Evolutionary conservation across 2,329 filamentous ascomycete species (phyloP).

Genomic region (Clonostachys solani): DNA sequence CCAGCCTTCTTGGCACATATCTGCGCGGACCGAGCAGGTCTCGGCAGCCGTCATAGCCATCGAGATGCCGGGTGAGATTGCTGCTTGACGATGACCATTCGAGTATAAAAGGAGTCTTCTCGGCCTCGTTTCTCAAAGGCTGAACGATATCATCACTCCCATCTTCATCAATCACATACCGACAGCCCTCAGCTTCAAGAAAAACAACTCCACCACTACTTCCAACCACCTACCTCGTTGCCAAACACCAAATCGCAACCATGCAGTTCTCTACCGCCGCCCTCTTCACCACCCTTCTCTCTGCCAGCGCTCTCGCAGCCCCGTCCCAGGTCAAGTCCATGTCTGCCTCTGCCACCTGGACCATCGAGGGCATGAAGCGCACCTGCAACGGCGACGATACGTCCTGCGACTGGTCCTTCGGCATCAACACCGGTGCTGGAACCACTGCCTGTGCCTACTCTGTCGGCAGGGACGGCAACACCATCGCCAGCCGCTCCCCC

Average conservation of each 20-base stretch:
- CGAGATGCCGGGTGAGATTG: too few relatives aligned
- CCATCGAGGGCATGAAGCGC: slow-evolving; percentile 21
- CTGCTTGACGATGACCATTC: too few relatives aligned
- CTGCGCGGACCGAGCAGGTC: too few relatives aligned
- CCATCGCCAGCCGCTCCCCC: slow-evolving; percentile 31
- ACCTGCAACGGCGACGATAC: slow-evolving; percentile 29
- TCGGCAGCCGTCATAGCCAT: too few relatives aligned
- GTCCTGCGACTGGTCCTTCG: slow-evolving; percentile 29
- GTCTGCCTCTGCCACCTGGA: slow-evolving; percentile 31
- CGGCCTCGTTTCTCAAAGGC: too few relatives aligned
- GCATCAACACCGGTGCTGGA: slow-evolving; percentile 20
- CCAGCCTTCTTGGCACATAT: too few relatives aligned
- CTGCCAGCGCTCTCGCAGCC: slow-evolving; percentile 27
- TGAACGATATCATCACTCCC: too few relatives aligned
- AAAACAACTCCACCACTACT: background rate
- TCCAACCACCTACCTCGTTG: background rate
- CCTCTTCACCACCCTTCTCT: slow-evolving; percentile 23
- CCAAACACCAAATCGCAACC: slow-evolving; percentile 12
- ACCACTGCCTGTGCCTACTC: slow-evolving; percentile 1
- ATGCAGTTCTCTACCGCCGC: slow-evolving; percentile 36
- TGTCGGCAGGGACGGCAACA: slow-evolving; percentile 24
- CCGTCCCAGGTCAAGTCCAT: slow-evolving; percentile 26
- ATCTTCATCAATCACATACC: too few relatives aligned
- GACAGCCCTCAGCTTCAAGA: background rate
- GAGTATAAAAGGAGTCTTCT: too few relatives aligned